These are phyloP conservation scores for Hortaea sp. DNA, from an alignment of 2,329 filamentous ascomycete genomes.

Conservation along the genomic window DNA sequence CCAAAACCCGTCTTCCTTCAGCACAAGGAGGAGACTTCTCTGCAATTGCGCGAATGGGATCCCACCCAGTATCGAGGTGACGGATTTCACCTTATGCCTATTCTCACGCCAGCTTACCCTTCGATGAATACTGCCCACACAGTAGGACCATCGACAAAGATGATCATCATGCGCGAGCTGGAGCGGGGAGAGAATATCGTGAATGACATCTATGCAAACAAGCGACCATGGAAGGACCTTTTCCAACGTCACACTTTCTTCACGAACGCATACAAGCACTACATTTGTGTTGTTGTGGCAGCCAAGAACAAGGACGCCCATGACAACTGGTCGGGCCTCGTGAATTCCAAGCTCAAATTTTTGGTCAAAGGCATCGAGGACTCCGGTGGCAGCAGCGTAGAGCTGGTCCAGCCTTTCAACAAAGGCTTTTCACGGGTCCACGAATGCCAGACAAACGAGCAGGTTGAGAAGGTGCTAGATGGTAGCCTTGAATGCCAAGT, in stretches of 20 bases:
- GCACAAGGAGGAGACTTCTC: constrained; percentile 61
- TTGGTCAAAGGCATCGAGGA: constrained; percentile 75
- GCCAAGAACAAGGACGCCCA: constrained; percentile 77
- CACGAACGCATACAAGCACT: constrained; percentile 87
- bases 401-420: constrained; percentile 80
- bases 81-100: constrained; percentile 84
- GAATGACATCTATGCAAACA: constrained; percentile 67
- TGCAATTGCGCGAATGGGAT: constrained; percentile 88
- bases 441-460: constrained; percentile 51
- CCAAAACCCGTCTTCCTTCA: constrained; percentile 88
- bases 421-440: constrained; percentile 85
- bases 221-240: constrained; percentile 72
- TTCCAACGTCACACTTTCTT: constrained; percentile 92
- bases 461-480: constrained; percentile 52
- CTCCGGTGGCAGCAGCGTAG: constrained; percentile 57
- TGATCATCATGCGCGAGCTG: constrained; percentile 74
- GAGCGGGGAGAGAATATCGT: constrained; percentile 67
- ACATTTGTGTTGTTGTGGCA: constrained; percentile 76
- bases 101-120: constrained; percentile 95
- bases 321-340: constrained; percentile 78
- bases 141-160: constrained; percentile 75
- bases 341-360: constrained; percentile 85
- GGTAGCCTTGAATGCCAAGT: constrained; percentile 54
- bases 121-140: constrained; percentile 98
- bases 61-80: constrained; percentile 77